A percentile compares a stretch with the other conserved stretches of the same genome.
Conservation (phyloP, 176 grass and related monocot species). For the Rhynchospora tenuis region DNA sequence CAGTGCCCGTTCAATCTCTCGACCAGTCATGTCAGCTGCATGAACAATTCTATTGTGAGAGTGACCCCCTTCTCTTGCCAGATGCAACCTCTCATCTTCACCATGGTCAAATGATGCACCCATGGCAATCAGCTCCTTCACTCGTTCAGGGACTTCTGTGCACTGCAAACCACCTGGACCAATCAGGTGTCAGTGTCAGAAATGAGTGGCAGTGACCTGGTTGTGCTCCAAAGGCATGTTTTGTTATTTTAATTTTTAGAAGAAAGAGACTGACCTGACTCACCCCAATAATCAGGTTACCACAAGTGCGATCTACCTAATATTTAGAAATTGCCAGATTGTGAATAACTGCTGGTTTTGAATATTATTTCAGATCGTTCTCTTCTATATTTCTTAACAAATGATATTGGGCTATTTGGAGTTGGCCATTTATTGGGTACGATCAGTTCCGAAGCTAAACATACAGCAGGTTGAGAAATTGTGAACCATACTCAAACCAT, state of each 20-base stretch:
- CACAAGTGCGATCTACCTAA: neutral
- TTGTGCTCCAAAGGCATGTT: neutral
- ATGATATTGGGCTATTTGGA: neutral
- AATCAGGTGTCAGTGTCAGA: neutral
- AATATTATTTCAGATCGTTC: neutral
- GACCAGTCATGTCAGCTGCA: constrained; percentile 89
- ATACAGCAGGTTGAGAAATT: neutral
- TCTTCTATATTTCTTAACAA: neutral
- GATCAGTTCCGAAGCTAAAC: neutral
- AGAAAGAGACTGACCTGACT: neutral
- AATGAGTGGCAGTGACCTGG: neutral
- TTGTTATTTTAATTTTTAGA: neutral
- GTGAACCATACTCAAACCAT: neutral
- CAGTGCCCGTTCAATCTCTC: constrained; percentile 88
- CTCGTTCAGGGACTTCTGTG: constrained; percentile 93
- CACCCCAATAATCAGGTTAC: neutral
- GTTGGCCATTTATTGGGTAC: neutral
- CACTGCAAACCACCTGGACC: constrained; percentile 75
- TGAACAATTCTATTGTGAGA: constrained; percentile 98
- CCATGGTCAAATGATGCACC: constrained; percentile 96
- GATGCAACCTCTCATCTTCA: constrained; percentile 82
- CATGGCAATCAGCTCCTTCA: constrained; percentile 88
- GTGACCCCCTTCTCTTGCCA: constrained; percentile 93
- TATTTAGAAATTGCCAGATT: neutral
- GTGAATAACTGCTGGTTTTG: neutral